Evolutionary conservation across 768 basidiomycete genomes (phyloP).

Genomic region (Suillus cothurnatus): DNA sequence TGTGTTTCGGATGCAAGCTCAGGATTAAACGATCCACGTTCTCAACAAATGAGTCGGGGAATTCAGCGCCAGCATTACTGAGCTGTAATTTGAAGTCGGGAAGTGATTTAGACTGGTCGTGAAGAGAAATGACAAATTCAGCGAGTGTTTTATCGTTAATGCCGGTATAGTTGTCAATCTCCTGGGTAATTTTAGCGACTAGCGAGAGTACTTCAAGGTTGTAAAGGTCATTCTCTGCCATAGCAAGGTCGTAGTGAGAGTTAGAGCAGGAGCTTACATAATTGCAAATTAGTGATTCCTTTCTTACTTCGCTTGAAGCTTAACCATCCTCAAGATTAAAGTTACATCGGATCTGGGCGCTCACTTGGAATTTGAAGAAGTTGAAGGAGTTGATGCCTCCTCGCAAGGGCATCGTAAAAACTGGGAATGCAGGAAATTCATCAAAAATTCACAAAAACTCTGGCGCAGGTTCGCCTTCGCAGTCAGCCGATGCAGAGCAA

Average conservation of each 20-base stretch:
- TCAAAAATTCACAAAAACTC: conserved; percentile 50
- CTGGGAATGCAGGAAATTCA: conserved; percentile 90
- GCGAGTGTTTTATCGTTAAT: conserved; percentile 91
- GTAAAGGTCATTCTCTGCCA: conserved; percentile 80
- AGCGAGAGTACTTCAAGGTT: conserved; percentile 92
- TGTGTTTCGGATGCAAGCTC: conserved; percentile 94
- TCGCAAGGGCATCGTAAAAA: conserved; percentile 77
- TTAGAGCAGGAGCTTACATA: conserved; percentile 3
- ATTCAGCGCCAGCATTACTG: conserved; percentile 73
- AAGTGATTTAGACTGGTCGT: conserved; percentile 79
- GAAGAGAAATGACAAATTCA: conserved; percentile 91
- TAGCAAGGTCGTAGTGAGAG: conserved; percentile 29
- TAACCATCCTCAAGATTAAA: not conserved
- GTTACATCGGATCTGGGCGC: not conserved
- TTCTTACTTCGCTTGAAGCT: too few species aligned
- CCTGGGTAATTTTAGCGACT: conserved; percentile 89
- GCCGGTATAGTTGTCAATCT: conserved; percentile 85
- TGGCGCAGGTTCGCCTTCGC: conserved; percentile 15
- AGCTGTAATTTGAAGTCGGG: conserved; percentile 82
- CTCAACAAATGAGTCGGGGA: conserved; percentile 89
- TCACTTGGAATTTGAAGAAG: not conserved
- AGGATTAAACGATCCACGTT: conserved; percentile 94
- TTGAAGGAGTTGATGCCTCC: conserved; percentile 56
- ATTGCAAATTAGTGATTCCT: too few species aligned
- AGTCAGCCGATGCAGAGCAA: conserved; percentile 27